Percentiles rank a stretch among this genome's conserved stretches.
These are phyloP conservation scores for Sclerotinia sclerotiorum DNA, from an alignment of 2,329 filamentous ascomycete genomes.

Conservation along the genomic window DNA sequence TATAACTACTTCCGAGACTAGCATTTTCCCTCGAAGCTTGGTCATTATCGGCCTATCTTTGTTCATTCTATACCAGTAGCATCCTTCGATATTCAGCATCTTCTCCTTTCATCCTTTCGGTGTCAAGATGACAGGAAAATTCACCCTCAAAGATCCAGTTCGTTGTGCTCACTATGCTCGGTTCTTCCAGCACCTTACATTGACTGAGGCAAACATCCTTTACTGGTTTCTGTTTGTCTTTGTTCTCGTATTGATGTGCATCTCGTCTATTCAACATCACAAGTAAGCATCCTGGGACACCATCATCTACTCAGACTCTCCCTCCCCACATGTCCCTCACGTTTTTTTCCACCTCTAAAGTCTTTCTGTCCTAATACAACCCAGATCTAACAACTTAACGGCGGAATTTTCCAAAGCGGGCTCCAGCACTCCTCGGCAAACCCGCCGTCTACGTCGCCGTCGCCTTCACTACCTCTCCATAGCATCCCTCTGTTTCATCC, in stretches of 20 bases:
- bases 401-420: slow-evolving; percentile 25
- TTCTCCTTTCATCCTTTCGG: too few species aligned
- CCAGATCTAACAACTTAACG: slow-evolving; percentile 29
- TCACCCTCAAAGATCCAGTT: slow-evolving; percentile 38
- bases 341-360: not conserved
- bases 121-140: slow-evolving; percentile 42
- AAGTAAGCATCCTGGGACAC: slow-evolving; percentile 29
- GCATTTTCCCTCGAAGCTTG: not conserved
- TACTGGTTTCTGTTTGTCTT: slow-evolving; percentile 50
- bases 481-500: slow-evolving; percentile 47
- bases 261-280: slow-evolving; percentile 43
- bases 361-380: not conserved
- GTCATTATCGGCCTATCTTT: not conserved
- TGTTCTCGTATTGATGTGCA: slow-evolving; percentile 48
- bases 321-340: not conserved
- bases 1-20: not conserved
- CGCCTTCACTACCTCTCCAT: slow-evolving; percentile 45
- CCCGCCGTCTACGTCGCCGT: slow-evolving; percentile 15
- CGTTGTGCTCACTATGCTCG: slow-evolving; percentile 46
- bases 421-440: slow-evolving; percentile 14
- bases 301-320: not conserved
- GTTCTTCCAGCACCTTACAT: slow-evolving; percentile 47
- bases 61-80: not conserved
- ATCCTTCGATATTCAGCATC: not conserved
- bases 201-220: slow-evolving; percentile 47